Conservation (phyloP, 78 protist genomes). For the Dictyostelium citrinum region DNA sequence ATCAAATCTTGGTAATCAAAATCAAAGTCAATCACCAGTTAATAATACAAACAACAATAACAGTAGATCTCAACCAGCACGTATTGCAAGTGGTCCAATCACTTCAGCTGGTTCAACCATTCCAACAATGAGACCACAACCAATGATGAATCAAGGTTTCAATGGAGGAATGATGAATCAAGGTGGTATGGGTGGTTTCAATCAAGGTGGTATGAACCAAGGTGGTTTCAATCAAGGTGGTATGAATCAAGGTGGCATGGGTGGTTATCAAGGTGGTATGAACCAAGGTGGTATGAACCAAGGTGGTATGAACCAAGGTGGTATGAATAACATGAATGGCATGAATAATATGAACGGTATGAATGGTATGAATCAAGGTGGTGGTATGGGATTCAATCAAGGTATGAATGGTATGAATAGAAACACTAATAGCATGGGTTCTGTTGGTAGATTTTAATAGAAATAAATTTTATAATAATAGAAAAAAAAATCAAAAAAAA, state of each 20-base stretch:
- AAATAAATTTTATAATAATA: too few species aligned
- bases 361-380: neutral
- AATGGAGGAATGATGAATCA: constrained; percentile 36
- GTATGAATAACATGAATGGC: neutral
- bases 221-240: neutral
- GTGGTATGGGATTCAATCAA: neutral
- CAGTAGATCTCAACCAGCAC: constrained; percentile 31
- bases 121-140: neutral
- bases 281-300: neutral
- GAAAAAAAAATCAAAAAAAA: too few species aligned
- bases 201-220: constrained; percentile 28
- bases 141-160: constrained; percentile 39
- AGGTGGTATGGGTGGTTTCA: constrained; percentile 1
- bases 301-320: neutral
- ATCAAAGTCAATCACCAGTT: neutral
- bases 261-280: neutral
- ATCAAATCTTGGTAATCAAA: constrained; percentile 40
- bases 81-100: constrained; percentile 49
- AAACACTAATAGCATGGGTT: too few species aligned
- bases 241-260: too few species aligned
- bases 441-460: too few species aligned
- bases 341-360: neutral
- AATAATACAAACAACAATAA: neutral
- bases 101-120: constrained; percentile 66
- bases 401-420: neutral